phyloP scores from a whole-genome alignment of 805 yeast species.

The Kodamaea sagamina region DNA sequence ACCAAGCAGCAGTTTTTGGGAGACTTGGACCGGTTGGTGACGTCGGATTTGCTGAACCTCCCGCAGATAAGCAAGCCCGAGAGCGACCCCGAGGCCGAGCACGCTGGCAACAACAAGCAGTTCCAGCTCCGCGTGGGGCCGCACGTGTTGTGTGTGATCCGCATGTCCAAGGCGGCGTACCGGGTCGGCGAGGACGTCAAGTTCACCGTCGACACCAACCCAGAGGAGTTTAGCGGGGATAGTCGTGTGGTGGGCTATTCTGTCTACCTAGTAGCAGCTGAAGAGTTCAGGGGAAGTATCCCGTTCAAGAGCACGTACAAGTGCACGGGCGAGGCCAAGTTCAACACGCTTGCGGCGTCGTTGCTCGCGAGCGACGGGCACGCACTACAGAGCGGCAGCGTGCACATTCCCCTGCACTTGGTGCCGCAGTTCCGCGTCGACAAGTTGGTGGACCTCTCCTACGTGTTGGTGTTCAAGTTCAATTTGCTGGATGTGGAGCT shows the following conservation, averaged over 20 bases:
- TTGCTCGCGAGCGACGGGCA: conserved; percentile 17
- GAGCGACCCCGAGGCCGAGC: conserved; percentile 9
- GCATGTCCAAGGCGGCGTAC: conserved; percentile 35
- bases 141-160: conserved; percentile 32
- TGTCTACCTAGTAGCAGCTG: conserved; percentile 42
- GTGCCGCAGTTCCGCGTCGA: conserved; percentile 41
- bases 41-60: conserved; percentile 33
- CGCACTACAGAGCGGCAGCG: conserved; percentile 19
- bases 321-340: conserved; percentile 36
- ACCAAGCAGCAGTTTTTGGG: conserved; percentile 21
- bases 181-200: conserved; percentile 42
- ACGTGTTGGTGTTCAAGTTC: conserved; percentile 38
- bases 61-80: conserved; percentile 33
- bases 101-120: conserved; percentile 26
- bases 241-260: conserved; percentile 36
- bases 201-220: conserved; percentile 32
- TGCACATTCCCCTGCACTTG: conserved; percentile 34
- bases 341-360: conserved; percentile 36
- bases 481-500: conserved; percentile 30
- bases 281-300: conserved; percentile 23
- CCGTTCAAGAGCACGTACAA: conserved; percentile 27
- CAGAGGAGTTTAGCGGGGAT: conserved; percentile 14
- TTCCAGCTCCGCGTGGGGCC: conserved; percentile 40
- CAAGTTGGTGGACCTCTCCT: conserved; percentile 37
- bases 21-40: conserved; percentile 36